A percentile compares a stretch with the other conserved stretches of the same genome.
phyloP scores from a whole-genome alignment of 768 basidiomycete genomes.

The Pulveroboletus sp. region DNA sequence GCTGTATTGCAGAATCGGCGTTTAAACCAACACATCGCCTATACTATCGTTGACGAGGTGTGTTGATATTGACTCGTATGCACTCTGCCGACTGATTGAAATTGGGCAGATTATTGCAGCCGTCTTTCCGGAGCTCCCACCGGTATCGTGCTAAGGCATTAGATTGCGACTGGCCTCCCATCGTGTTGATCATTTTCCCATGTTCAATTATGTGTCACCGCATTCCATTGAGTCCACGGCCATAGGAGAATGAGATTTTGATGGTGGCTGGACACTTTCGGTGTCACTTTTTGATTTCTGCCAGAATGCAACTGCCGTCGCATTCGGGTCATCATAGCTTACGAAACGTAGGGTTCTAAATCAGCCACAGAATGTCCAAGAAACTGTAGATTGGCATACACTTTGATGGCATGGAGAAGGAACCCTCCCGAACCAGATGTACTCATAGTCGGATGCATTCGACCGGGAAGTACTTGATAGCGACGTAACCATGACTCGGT shows the following conservation, averaged over 20 bases:
- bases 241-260: slow-evolving; percentile 12
- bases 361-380: not conserved
- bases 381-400: slow-evolving; percentile 47
- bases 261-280: not conserved
- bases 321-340: slow-evolving; percentile 66
- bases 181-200: not conserved
- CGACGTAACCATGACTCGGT: slow-evolving; percentile 85
- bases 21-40: slow-evolving; percentile 90
- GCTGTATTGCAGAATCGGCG: slow-evolving; percentile 91
- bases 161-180: not conserved
- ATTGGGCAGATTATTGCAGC: slow-evolving; percentile 50
- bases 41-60: slow-evolving; percentile 90
- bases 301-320: slow-evolving; percentile 49
- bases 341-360: not conserved
- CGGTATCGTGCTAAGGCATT: slow-evolving; percentile 6
- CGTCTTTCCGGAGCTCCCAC: slow-evolving; percentile 53
- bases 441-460: slow-evolving; percentile 94
- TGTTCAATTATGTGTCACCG: slow-evolving; percentile 1
- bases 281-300: slow-evolving; percentile 35
- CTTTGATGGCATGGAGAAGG: slow-evolving; percentile 81
- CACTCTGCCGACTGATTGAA: slow-evolving; percentile 4
- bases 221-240: slow-evolving; percentile 12
- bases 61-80: slow-evolving; percentile 13
- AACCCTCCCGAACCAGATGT: slow-evolving; percentile 88
- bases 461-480: slow-evolving; percentile 95